A percentile compares a stretch with the other conserved stretches of the same genome.
phyloP scores from a whole-genome alignment of 371 early-diverging fungal species.

The Racocetra persica region DNA sequence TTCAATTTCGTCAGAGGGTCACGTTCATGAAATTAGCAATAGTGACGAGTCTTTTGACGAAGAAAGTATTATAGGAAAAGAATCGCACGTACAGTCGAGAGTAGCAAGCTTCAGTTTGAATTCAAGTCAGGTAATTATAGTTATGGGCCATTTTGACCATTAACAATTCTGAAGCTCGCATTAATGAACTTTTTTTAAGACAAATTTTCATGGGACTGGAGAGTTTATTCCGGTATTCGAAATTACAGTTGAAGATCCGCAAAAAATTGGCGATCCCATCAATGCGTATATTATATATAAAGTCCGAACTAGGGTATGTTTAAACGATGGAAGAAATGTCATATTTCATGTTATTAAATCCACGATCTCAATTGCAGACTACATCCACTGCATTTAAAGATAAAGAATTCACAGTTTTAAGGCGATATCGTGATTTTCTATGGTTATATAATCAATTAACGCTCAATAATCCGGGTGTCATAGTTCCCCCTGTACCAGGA shows the following conservation, averaged over 20 bases:
- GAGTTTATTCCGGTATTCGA: constrained; percentile 70
- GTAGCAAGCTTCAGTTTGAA: background rate
- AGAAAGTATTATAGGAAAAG: background rate
- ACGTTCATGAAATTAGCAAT: constrained; percentile 16
- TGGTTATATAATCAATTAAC: constrained; percentile 92
- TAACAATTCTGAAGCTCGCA: background rate
- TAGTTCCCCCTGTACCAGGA: constrained; percentile 94
- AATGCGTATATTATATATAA: constrained; percentile 89
- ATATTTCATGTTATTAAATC: background rate
- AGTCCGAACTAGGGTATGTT: constrained; percentile 77
- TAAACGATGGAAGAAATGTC: background rate
- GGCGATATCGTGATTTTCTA: constrained; percentile 93
- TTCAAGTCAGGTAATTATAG: background rate
- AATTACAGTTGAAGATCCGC: constrained; percentile 86
- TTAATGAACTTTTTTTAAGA: background rate
- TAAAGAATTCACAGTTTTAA: constrained; percentile 78
- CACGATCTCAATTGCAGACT: constrained; percentile 59
- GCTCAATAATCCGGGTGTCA: constrained; percentile 83
- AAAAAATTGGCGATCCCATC: constrained; percentile 88
- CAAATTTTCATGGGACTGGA: background rate
- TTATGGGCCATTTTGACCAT: no score
- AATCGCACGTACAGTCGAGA: background rate
- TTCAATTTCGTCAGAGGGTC: constrained; percentile 14
- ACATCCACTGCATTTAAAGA: constrained; percentile 78
- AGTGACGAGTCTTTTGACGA: constrained; percentile 7